phyloP scores from a whole-genome alignment of 345 rosid species.

The Heritiera fomes region DNA sequence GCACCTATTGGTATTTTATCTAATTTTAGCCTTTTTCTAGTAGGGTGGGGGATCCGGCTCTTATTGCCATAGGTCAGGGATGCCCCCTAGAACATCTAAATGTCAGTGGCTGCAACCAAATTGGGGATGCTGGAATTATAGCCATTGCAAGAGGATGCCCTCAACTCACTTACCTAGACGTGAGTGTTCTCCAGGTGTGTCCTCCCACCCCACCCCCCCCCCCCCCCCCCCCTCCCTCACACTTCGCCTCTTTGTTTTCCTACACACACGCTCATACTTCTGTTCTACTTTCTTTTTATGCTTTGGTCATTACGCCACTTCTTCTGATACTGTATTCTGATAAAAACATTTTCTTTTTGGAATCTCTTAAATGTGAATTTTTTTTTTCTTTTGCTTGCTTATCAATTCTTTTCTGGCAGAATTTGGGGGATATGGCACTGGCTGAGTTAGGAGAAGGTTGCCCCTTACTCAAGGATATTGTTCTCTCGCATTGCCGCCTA shows the following conservation, averaged over 20 bases:
- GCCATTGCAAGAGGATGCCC: conserved; percentile 91
- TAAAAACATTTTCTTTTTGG: not conserved
- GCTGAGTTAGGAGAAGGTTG: conserved; percentile 86
- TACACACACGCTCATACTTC: no score
- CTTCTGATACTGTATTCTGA: not conserved
- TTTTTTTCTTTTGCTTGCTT: not conserved
- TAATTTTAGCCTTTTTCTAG: not conserved
- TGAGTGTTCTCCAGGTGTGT: conserved; percentile 82
- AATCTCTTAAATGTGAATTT: not conserved
- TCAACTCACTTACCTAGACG: conserved; percentile 68
- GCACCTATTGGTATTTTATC: not conserved
- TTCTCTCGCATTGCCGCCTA: conserved; percentile 82
- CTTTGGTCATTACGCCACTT: not conserved
- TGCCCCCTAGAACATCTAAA: conserved; percentile 75
- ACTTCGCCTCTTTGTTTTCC: not conserved
- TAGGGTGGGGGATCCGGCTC: conserved; percentile 87
- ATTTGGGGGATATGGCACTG: conserved; percentile 73
- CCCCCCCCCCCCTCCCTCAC: not conserved
- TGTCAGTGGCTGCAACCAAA: conserved; percentile 83
- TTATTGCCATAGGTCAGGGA: conserved; percentile 70
- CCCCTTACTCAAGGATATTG: conserved; percentile 67
- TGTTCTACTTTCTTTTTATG: not conserved
- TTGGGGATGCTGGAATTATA: conserved; percentile 77
- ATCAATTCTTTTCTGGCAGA: conserved; percentile 38
- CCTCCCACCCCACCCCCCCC: no score